A percentile compares a stretch with the other conserved stretches of the same genome.
Evolutionary conservation across 257 asterid species (phyloP).

Genomic region (Anisodus acutangulus): DNA sequence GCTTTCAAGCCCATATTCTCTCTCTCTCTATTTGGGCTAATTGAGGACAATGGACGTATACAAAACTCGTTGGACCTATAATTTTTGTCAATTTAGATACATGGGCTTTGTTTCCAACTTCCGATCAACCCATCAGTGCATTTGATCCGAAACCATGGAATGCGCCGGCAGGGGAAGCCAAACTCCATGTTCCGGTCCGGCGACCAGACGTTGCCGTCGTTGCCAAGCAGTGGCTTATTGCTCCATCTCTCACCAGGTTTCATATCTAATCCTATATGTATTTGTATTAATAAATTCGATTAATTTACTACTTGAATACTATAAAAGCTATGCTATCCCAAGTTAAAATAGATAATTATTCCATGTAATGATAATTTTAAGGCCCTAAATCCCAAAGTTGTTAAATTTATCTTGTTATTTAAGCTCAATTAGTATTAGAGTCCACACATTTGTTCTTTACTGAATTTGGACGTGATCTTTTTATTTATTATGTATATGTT

Average conservation of each 20-base stretch:
- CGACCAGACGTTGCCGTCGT: conserved; percentile 69
- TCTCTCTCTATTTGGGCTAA: conserved; percentile 2
- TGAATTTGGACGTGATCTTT: too few species aligned
- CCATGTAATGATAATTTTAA: too few species aligned
- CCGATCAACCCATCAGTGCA: background rate
- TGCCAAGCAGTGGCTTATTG: conserved; percentile 88
- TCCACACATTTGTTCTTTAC: too few species aligned
- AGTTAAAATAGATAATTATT: too few species aligned
- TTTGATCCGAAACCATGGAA: conserved; percentile 54
- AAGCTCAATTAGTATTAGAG: too few species aligned
- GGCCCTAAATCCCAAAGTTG: too few species aligned
- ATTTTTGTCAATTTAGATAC: background rate
- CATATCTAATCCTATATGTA: background rate
- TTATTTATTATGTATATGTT: too few species aligned
- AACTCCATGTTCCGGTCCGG: conserved; percentile 69
- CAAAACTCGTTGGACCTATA: background rate
- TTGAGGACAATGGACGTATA: background rate
- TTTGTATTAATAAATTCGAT: background rate
- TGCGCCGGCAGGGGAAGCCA: conserved; percentile 88
- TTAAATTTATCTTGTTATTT: too few species aligned
- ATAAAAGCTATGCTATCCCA: too few species aligned
- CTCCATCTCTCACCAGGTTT: conserved; percentile 88
- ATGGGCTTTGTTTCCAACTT: background rate
- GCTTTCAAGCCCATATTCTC: background rate
- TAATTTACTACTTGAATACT: background rate